Evolutionary conservation across 257 asterid species (phyloP).

Genomic region (Capsicum baccatum): DNA sequence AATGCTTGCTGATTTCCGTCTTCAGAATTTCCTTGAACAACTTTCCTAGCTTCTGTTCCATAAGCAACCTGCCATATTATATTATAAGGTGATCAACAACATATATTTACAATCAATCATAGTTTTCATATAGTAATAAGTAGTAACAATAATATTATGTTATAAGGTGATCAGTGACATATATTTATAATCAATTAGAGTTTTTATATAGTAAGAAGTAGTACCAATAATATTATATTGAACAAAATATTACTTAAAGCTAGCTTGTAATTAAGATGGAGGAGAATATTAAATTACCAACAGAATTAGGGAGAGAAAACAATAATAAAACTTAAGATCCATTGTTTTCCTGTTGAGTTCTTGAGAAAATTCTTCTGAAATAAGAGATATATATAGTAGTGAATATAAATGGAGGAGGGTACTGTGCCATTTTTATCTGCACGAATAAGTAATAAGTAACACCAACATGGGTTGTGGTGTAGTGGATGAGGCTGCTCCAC

Average conservation of each 20-base stretch:
- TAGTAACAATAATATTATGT: background rate
- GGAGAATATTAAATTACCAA: slow-evolving; percentile 40
- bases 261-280: background rate
- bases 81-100: background rate
- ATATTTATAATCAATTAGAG: background rate
- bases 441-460: no score
- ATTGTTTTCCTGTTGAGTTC: slow-evolving; percentile 24
- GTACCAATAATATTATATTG: background rate
- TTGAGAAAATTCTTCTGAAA: background rate
- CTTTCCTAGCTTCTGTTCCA: slow-evolving; percentile 36
- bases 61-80: slow-evolving; percentile 42
- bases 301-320: slow-evolving; percentile 42
- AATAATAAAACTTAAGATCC: slow-evolving; percentile 43
- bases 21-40: slow-evolving; percentile 3
- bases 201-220: background rate
- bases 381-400: background rate
- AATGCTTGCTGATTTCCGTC: no score
- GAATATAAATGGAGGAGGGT: no score
- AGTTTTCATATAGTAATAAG: no score
- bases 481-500: no score
- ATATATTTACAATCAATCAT: background rate
- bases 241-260: no score
- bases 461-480: no score
- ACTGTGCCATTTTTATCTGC: no score
- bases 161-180: background rate